phyloP scores from a whole-genome alignment of 2,329 filamentous ascomycete species.

The Sclerotinia borealis region DNA sequence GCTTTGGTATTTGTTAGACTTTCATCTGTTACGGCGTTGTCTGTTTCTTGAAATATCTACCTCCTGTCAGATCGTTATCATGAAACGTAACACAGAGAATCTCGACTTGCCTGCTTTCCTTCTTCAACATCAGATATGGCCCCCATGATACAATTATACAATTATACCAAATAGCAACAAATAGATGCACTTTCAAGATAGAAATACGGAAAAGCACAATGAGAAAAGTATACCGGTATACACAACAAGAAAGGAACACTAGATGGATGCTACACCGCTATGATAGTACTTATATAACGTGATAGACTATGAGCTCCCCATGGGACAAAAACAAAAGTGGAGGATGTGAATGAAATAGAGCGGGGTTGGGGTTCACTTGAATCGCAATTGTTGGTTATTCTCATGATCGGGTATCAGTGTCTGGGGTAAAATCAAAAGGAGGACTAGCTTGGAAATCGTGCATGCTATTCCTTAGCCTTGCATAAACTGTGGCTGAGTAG shows the following conservation, averaged over 20 bases:
- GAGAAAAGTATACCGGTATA: neutral
- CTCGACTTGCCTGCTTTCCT: neutral
- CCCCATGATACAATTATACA: neutral
- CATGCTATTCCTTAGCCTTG: neutral
- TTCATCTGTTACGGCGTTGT: neutral
- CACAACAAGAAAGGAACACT: neutral
- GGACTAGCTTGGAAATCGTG: neutral
- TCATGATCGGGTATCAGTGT: neutral
- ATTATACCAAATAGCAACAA: neutral
- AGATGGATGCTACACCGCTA: neutral
- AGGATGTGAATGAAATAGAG: neutral
- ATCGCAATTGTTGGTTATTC: neutral
- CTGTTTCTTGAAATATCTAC: neutral
- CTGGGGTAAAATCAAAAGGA: conserved; percentile 4
- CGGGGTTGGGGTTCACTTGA: neutral
- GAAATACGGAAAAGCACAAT: neutral
- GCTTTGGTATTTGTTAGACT: conserved; percentile 30
- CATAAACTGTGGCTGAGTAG: neutral
- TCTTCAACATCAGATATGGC: neutral
- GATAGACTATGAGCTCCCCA: neutral
- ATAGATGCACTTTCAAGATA: too few species aligned
- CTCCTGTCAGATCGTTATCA: neutral
- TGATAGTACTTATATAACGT: neutral
- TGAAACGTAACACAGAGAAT: neutral
- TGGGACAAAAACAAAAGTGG: neutral